A percentile compares a stretch with the other conserved stretches of the same genome.
These are phyloP conservation scores for Huntiella omanensis DNA, from an alignment of 2,329 filamentous ascomycete species.

Conservation along the genomic window DNA sequence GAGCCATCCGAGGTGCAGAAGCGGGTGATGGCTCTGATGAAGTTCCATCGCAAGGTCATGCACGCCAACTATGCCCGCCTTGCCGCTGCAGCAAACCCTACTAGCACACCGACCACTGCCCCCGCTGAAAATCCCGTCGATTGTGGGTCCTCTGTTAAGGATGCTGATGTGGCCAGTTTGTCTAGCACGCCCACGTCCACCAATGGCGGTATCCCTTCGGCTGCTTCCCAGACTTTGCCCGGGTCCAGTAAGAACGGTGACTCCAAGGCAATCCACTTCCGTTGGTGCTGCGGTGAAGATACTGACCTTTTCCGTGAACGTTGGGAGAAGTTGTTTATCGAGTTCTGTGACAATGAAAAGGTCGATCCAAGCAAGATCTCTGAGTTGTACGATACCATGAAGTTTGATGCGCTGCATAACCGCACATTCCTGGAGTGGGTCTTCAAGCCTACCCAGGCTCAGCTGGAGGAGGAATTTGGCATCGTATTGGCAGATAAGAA, in stretches of 20 bases:
- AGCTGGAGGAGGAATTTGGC: slow-evolving; percentile 52
- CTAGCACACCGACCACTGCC: not conserved
- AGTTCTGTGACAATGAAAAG: slow-evolving; percentile 94
- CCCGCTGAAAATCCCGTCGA: not conserved
- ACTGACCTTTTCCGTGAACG: slow-evolving; percentile 85
- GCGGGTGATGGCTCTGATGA: slow-evolving; percentile 88
- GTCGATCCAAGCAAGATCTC: slow-evolving; percentile 98
- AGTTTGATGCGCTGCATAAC: slow-evolving; percentile 95
- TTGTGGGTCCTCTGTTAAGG: slow-evolving; percentile 1
- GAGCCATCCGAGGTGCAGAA: slow-evolving; percentile 87
- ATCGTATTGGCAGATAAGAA: slow-evolving; percentile 17
- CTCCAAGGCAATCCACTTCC: slow-evolving; percentile 15
- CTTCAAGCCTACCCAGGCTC: slow-evolving; percentile 67
- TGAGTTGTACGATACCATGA: slow-evolving; percentile 98
- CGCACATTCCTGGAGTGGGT: slow-evolving; percentile 93
- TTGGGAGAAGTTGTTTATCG: slow-evolving; percentile 95
- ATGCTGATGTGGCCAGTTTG: slow-evolving; percentile 23
- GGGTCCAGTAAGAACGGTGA: slow-evolving; percentile 5
- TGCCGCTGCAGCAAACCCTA: slow-evolving; percentile 24
- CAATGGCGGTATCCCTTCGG: not conserved
- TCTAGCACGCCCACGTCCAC: slow-evolving; percentile 7
- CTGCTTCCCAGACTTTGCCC: not conserved
- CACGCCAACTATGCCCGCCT: slow-evolving; percentile 78
- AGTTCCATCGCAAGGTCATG: slow-evolving; percentile 91
- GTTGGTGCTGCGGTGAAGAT: slow-evolving; percentile 95